Evolutionary conservation across 805 yeast species (phyloP), one percentile per base, ranked within the genome.

Genomic region (Saccharomycopsis malanga): DNA sequence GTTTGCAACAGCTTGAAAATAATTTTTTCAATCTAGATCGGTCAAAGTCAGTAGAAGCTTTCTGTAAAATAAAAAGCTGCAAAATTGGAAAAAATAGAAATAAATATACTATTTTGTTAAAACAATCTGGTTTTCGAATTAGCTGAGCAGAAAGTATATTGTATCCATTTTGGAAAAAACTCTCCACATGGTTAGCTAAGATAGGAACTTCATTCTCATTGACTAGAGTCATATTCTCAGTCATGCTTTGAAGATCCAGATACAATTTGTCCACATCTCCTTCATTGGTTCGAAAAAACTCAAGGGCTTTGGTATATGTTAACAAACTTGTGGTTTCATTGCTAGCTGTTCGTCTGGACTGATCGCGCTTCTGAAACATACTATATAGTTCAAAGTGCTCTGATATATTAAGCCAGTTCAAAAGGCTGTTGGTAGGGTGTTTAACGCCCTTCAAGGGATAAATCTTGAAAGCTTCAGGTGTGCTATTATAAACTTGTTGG

Each of bases 51-150:
- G 15, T 6, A 23, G 25, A 14, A 3, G 27, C 9, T n/a, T 30
- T 38, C 20, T 15, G 18, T 27, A 49, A 20, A n/a, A 48, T 40
- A 12, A n/a, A 17, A 14, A 51, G 27, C 34, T 51, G 54, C 4
- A 51, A 20, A n/a, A 51, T 20, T 20, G 54, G 54, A 42, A 51
- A 51, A 20, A 47, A 40, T 37, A 51, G 23, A n/a, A 51, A 30
- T 4, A 51, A 41, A 34, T 48, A 47, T 7, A n/a, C 20, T 29
- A 48, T 40, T n/a, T 32, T 32, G 36, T 32, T 32, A 27, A 27
- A 27, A 9, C 12, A 12, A 27, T 27, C 10, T 27, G 30, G 7
- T 39, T 37, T 37, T 37, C 6, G 15, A 6, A 24, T 4, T 7
- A 15, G 22, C 18, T 37, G 24, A 37, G 23, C 20, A 17, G 21